Percentiles rank a stretch among this genome's conserved stretches.
Evolutionary conservation across 1,284 basidiomycete species (phyloP).

Genomic region (Trichosporon asahii): DNA sequence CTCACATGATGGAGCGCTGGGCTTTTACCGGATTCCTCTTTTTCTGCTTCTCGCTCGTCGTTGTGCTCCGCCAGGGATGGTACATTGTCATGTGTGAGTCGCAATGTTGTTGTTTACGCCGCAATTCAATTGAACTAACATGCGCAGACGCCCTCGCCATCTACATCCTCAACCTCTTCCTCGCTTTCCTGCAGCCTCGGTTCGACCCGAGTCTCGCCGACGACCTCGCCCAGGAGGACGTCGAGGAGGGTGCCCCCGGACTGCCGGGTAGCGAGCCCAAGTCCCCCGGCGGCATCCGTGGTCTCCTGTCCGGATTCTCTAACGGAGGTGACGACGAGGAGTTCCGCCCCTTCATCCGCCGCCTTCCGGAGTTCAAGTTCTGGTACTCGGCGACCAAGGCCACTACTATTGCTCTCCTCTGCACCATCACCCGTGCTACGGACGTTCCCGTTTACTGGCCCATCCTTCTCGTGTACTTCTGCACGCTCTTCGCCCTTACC

Average conservation of each 20-base stretch:
- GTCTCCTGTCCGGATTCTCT: constrained; percentile 45
- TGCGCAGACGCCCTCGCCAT: constrained; percentile 75
- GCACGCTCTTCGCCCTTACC: constrained; percentile 78
- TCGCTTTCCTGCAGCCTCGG: constrained; percentile 54
- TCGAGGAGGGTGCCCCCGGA: constrained; percentile 80
- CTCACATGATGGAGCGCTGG: constrained; percentile 86
- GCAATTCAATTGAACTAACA: not conserved
- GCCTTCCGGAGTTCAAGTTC: constrained; percentile 67
- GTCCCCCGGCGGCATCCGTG: constrained; percentile 39
- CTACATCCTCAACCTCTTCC: constrained; percentile 76
- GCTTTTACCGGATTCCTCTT: constrained; percentile 70
- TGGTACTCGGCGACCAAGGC: constrained; percentile 92
- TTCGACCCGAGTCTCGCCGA: constrained; percentile 95
- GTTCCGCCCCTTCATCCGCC: constrained; percentile 91
- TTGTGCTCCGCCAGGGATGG: constrained; percentile 89
- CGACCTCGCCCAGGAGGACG: constrained; percentile 88
- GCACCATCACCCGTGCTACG: constrained; percentile 74
- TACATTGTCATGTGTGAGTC: constrained; percentile 62
- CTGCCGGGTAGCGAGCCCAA: constrained; percentile 44
- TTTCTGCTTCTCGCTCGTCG: constrained; percentile 76
- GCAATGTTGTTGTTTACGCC: not conserved
- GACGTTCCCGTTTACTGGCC: constrained; percentile 99
- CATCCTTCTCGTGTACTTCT: constrained; percentile 89
- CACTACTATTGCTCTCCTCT: constrained; percentile 71
- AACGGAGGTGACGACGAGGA: constrained; percentile 63